Evolutionary conservation across 2,329 filamentous ascomycete species (phyloP), one percentile per base, ranked within the genome.

Genomic region (Didymosphaeria variabile): DNA sequence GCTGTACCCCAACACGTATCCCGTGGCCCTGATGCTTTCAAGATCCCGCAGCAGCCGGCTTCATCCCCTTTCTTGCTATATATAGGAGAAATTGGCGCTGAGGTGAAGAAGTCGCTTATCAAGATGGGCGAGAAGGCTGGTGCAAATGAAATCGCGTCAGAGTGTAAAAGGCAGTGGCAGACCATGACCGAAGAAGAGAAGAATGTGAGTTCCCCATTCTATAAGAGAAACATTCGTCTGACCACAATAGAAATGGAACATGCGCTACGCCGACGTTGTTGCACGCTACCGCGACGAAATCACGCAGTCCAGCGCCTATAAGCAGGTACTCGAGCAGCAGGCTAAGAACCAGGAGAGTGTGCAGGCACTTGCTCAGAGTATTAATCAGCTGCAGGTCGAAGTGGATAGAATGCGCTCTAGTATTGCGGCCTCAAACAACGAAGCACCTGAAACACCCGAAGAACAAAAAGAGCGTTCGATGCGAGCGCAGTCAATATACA

Each of bases 51-150:
- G 26, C 77, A 79, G 49, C 78, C 76, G 10, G 76, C 75, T 0
- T 79, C 77, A 0, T 79, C 77, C 10, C 77, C 77, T 2, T 80
- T 79, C 53, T 66, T 79, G 19, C 71, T 80, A 6, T 80, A 75
- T 55, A 79, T 79, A 51, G 77, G 78, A 10, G 77, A 79, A 61
- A 73, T 75, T 3, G 77, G 78, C 5, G 72, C 72, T 45, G 76
- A 79, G 21, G 74, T 79, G 40, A 79, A 79, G 67, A 77, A 77
- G 56, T 64, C 73, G 3, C 66, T 79, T 44, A 60, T 69, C 21
- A 73, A 78, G 36, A 66, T 72, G 23, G 77, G 77, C 23, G 72
- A 74, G 57, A 78, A 78, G 61, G 74, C 73, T 4, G 74, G 77
- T 12, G 77, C 77, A 0, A 78, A 75, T 26, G 78, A 79, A n/a